Evolutionary conservation across 1,284 basidiomycete genomes (phyloP).

Genomic region (Leccinum angustisporum): DNA sequence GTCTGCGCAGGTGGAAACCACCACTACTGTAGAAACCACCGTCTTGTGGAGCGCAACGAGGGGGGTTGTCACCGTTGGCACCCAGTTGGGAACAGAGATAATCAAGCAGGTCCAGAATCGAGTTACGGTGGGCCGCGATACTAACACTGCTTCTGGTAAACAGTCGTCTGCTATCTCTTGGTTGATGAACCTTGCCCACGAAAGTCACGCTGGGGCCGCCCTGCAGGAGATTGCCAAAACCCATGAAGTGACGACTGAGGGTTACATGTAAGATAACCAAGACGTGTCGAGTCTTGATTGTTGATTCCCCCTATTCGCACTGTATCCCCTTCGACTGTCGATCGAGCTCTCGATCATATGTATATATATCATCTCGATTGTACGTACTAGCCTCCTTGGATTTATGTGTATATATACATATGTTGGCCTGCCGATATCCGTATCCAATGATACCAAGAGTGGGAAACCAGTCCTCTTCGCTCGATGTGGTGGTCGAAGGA

Average conservation of each 20-base stretch:
- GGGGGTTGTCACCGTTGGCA: conserved; percentile 14
- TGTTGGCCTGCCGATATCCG: not conserved
- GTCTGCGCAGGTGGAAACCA: conserved; percentile 9
- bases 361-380: not conserved
- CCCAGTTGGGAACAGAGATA: conserved; percentile 23
- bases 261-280: not conserved
- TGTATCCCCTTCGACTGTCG: not conserved
- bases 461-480: not conserved
- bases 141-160: conserved; percentile 12
- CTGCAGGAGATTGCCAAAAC: conserved; percentile 19
- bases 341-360: not conserved
- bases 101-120: conserved; percentile 23
- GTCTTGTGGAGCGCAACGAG: conserved; percentile 18
- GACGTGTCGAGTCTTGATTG: not conserved
- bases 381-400: not conserved
- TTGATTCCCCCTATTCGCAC: not conserved
- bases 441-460: not conserved
- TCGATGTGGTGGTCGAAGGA: not conserved
- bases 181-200: conserved; percentile 27
- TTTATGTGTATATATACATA: not conserved
- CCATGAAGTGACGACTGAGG: not conserved
- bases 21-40: conserved; percentile 4
- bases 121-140: conserved; percentile 6
- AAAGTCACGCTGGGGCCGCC: conserved; percentile 24
- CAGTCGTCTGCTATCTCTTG: conserved; percentile 26